Conservation (phyloP, 2,329 filamentous ascomycete genomes). For the Alternaria conjuncta region DNA sequence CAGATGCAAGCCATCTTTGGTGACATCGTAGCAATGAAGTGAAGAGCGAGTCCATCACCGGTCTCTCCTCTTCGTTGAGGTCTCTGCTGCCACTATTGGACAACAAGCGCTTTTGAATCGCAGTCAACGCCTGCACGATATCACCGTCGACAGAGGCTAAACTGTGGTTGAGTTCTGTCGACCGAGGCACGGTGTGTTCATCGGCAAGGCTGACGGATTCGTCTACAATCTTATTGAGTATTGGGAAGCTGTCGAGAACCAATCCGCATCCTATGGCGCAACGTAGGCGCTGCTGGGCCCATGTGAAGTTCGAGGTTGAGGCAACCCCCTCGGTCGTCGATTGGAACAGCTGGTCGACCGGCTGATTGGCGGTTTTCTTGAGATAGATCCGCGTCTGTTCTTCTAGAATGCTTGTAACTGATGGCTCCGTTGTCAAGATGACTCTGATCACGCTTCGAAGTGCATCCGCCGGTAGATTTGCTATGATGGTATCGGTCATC, state of each 20-base stretch:
- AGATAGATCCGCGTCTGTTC: not conserved
- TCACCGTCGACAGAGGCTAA: conserved; percentile 47
- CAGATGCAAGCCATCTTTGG: not conserved
- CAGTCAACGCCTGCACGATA: conserved; percentile 48
- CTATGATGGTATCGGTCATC: conserved; percentile 56
- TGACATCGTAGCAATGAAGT: not conserved
- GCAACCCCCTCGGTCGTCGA: not conserved
- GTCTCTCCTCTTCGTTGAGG: not conserved
- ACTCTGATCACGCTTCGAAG: conserved; percentile 49
- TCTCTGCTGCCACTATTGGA: not conserved
- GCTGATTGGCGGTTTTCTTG: not conserved
- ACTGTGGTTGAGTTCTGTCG: conserved; percentile 15
- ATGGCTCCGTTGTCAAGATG: not conserved
- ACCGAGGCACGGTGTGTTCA: not conserved
- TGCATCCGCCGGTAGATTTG: conserved; percentile 51
- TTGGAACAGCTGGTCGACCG: not conserved
- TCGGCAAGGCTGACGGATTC: not conserved
- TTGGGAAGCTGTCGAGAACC: not conserved
- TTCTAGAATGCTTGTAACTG: not conserved
- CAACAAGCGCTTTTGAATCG: conserved; percentile 40
- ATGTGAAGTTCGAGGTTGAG: not conserved
- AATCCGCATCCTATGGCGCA: not conserved
- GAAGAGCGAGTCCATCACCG: not conserved
- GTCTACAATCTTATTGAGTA: not conserved
- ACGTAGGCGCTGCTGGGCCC: conserved; percentile 1